phyloP scores from a whole-genome alignment of 805 yeast genomes.

The Crinitomyces ghanaensis region DNA sequence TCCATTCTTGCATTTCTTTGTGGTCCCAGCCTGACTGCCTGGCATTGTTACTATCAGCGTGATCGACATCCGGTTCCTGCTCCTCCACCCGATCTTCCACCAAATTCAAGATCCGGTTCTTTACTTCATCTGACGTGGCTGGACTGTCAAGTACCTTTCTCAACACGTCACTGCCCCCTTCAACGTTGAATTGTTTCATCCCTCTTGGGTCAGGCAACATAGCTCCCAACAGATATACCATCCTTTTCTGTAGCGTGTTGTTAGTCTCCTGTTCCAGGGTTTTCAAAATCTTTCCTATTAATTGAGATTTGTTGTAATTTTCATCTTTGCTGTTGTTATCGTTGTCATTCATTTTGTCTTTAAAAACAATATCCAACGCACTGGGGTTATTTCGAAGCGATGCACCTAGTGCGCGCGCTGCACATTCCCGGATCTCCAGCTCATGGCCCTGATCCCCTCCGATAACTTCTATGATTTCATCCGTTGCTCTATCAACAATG shows the following conservation, averaged over 20 bases:
- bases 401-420: conserved; percentile 52
- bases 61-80: too few relatives aligned
- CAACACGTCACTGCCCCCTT: conserved; percentile 3
- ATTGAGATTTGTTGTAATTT: background rate
- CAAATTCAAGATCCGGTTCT: too few relatives aligned
- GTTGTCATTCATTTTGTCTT: background rate
- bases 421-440: conserved; percentile 32
- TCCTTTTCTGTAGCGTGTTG: conserved; percentile 10
- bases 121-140: background rate
- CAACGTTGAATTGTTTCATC: conserved; percentile 8
- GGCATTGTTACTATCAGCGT: background rate
- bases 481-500: conserved; percentile 26
- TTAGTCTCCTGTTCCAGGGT: conserved; percentile 12
- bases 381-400: conserved; percentile 64
- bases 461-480: conserved; percentile 11
- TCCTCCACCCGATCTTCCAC: too few relatives aligned
- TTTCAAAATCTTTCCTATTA: conserved; percentile 2
- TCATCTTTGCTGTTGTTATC: background rate
- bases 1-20: conserved; percentile 1
- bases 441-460: conserved; percentile 12
- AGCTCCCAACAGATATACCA: conserved; percentile 18
- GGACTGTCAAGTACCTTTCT: background rate
- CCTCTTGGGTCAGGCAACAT: conserved; percentile 14
- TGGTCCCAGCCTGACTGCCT: background rate
- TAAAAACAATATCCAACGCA: conserved; percentile 27